Conservation (phyloP, 768 basidiomycete genomes). For the Mycena rosella region DNA sequence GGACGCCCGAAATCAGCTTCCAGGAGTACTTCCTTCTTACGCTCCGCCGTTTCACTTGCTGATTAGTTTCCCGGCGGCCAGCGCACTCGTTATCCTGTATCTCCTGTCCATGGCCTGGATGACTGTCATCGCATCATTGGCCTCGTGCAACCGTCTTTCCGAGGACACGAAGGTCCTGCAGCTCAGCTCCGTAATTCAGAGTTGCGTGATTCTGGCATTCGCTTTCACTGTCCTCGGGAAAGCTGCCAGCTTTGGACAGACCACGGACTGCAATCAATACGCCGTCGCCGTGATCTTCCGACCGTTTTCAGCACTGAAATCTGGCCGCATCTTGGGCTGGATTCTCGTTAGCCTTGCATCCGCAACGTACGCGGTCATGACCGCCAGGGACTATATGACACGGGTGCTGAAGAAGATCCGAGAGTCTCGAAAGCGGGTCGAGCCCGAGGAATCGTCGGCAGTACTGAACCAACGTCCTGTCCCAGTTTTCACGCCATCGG, state of each 20-base stretch:
- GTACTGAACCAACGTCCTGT: neutral
- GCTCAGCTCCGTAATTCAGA: constrained; percentile 6
- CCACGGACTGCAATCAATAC: neutral
- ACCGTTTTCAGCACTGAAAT: constrained; percentile 10
- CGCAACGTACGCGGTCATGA: constrained; percentile 3
- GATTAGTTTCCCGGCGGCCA: neutral
- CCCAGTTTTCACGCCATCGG: neutral
- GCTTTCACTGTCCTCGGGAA: constrained; percentile 5
- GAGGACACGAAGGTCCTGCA: constrained; percentile 2
- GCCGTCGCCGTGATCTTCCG: constrained; percentile 18
- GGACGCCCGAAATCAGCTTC: constrained; percentile 1
- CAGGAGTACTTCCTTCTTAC: neutral
- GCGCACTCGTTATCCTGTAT: constrained; percentile 2
- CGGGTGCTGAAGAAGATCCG: neutral
- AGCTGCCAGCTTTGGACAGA: constrained; percentile 14
- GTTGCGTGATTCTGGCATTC: neutral
- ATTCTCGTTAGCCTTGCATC: neutral
- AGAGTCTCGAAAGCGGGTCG: neutral
- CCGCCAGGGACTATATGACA: constrained; percentile 18
- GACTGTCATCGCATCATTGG: constrained; percentile 1
- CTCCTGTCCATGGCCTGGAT: constrained; percentile 20
- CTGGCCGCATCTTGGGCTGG: constrained; percentile 13
- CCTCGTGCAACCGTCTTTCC: constrained; percentile 14
- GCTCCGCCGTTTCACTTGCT: neutral
- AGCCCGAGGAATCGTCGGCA: neutral